Conservation (phyloP, 1,284 basidiomycete genomes). For the Trichosporon ovoides region DNA sequence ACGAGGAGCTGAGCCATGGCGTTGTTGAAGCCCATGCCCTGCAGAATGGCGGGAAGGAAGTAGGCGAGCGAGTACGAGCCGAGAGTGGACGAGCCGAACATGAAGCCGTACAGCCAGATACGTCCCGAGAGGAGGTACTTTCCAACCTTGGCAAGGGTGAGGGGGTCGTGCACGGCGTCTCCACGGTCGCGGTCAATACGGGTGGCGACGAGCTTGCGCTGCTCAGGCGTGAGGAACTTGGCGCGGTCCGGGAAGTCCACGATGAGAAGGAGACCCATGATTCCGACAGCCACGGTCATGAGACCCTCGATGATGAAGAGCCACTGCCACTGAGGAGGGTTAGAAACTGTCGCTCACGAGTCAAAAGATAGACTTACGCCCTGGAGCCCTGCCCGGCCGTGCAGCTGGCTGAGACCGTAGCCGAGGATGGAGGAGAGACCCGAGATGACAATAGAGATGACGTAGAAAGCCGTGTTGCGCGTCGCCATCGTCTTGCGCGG, state of each 20-base stretch:
- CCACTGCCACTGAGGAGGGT: no score
- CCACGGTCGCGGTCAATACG: conserved; percentile 51
- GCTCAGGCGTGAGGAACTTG: conserved; percentile 47
- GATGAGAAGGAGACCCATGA: conserved; percentile 32
- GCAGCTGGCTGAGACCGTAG: conserved; percentile 9
- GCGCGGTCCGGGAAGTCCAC: conserved; percentile 52
- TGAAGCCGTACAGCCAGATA: conserved; percentile 50
- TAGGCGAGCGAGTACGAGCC: conserved; percentile 29
- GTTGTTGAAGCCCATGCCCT: no score
- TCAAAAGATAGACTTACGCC: no score
- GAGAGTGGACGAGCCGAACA: conserved; percentile 38
- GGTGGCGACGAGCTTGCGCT: conserved; percentile 45
- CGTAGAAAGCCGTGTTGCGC: conserved; percentile 14
- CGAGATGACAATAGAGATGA: conserved; percentile 13
- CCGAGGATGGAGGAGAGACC: conserved; percentile 13
- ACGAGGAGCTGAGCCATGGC: conserved; percentile 39
- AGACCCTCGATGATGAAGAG: conserved; percentile 10
- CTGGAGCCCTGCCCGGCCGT: background rate
- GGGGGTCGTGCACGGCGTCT: conserved; percentile 47
- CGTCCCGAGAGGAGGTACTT: conserved; percentile 45
- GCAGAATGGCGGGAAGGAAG: conserved; percentile 50
- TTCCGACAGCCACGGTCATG: conserved; percentile 30
- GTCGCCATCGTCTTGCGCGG: conserved; percentile 49
- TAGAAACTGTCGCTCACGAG: no score
- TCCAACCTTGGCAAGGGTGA: conserved; percentile 43